Base-by-base conservation (phyloP, 129 eudicot genomes). In the Centella asiatica region DNA sequence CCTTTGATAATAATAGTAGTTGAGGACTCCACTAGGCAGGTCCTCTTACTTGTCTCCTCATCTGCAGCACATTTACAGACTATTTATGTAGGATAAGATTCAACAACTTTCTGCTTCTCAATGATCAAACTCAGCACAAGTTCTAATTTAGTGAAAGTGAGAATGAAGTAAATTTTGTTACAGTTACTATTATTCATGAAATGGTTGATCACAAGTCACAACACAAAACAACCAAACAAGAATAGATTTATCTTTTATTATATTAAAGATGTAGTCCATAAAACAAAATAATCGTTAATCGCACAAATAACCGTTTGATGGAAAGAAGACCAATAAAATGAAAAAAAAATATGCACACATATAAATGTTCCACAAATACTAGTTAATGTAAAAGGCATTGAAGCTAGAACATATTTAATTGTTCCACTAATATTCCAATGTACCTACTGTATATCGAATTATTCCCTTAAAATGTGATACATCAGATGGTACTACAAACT, bases 371-470 rank as follows among this genome's bases (percentile, higher is more conserved):
- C n/a, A n/a, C n/a, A n/a, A n/a, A n/a, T n/a, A n/a, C n/a, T n/a
- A n/a, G n/a, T n/a, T n/a, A n/a, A n/a, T n/a, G n/a, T n/a, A n/a
- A n/a, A n/a, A n/a, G n/a, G n/a, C n/a, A n/a, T n/a, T 36, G 42
- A 36, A 36, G 42, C 11, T 8, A 5, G n/a, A 36, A 13, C 42
- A 36, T 85, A 88, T 67, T 57, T 64, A 33, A 72, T 60, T 6
- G 79, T 22, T 5, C 26, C 14, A 0, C 19, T n/a, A 48, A 22
- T 22, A 19, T n/a, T 4, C 27, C 2, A 48, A 1, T 48, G 4
- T 20, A 14, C 8, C 4, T 42, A 42, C 47, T 11, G 47, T 42
- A 42, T 42, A 42, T 42, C 3, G 51, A 46, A 19, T 19, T 46
- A 18, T 46, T 46, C 51, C 24, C 24, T 46, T 46, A 17, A 46